Percentiles rank a stretch among this genome's conserved stretches.
Evolutionary conservation across 2,329 filamentous ascomycete species (phyloP).

Genomic region (Clarireedia paspali): DNA sequence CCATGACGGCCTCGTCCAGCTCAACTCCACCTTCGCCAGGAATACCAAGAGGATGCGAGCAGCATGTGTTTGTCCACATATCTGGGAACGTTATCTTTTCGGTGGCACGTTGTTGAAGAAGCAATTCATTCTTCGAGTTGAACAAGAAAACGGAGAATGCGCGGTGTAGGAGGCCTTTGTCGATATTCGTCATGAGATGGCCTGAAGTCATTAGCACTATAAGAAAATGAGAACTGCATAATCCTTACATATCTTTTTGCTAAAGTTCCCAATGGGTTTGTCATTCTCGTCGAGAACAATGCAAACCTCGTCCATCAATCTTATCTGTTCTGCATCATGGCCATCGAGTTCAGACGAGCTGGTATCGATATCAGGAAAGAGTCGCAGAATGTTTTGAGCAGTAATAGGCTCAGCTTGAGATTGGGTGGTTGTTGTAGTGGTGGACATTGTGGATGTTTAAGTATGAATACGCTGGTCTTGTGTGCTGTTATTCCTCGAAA

Average conservation of each 20-base stretch:
- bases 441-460: conserved; percentile 20
- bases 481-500: no score
- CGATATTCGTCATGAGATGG: conserved; percentile 98
- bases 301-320: conserved; percentile 97
- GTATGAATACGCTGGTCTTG: no score
- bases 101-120: conserved; percentile 87
- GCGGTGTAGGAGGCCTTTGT: conserved; percentile 90
- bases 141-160: conserved; percentile 98
- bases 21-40: conserved; percentile 84
- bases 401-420: conserved; percentile 58
- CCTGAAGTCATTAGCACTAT: conserved; percentile 43
- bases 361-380: conserved; percentile 79
- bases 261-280: conserved; percentile 85
- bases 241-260: conserved; percentile 89
- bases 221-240: background rate
- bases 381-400: conserved; percentile 73
- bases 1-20: conserved; percentile 70
- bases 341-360: conserved; percentile 69
- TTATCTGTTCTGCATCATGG: conserved; percentile 95
- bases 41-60: conserved; percentile 90
- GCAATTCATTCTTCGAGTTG: conserved; percentile 83
- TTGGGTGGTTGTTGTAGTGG: conserved; percentile 38
- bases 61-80: conserved; percentile 99
- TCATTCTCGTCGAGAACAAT: conserved; percentile 94
- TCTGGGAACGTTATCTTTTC: conserved; percentile 99